These are phyloP conservation scores for Erythrophleum ivorense DNA, from an alignment of 331 rosid species.

Conservation along the genomic window DNA sequence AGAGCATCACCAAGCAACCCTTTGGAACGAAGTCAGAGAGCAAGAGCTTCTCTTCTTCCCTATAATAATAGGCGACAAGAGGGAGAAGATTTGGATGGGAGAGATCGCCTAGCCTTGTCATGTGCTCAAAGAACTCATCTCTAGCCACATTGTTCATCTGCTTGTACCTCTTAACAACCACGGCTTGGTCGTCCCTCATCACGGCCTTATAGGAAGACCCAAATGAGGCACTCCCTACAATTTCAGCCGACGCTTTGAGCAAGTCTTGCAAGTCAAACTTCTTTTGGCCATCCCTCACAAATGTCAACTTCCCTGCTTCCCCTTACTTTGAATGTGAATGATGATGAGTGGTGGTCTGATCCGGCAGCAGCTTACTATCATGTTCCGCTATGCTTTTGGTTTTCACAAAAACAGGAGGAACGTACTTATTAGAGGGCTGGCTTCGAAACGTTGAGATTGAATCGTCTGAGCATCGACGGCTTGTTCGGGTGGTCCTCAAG, in stretches of 20 bases:
- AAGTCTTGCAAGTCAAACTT: constrained; percentile 78
- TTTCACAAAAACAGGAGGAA: constrained; percentile 37
- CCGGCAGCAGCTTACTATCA: neutral
- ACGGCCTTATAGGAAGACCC: constrained; percentile 90
- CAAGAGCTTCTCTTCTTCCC: constrained; percentile 88
- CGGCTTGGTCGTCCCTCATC: constrained; percentile 45
- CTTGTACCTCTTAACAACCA: constrained; percentile 89
- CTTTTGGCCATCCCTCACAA: constrained; percentile 54
- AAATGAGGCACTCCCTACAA: constrained; percentile 86
- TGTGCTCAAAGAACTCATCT: constrained; percentile 85
- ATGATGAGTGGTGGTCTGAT: neutral
- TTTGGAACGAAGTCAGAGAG: constrained; percentile 64
- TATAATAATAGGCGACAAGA: constrained; percentile 73
- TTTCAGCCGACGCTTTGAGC: constrained; percentile 79
- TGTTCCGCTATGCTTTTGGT: constrained; percentile 41
- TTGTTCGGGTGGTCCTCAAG: constrained; percentile 38
- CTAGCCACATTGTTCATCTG: constrained; percentile 80
- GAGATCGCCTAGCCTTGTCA: constrained; percentile 77
- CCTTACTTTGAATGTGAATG: constrained; percentile 43
- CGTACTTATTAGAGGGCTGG: constrained; percentile 36
- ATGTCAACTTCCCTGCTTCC: constrained; percentile 64
- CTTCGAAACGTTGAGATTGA: constrained; percentile 27
- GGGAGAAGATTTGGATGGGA: constrained; percentile 79
- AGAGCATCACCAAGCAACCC: no score
- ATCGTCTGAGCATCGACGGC: neutral